Base-by-base conservation (phyloP, 129 eudicot genomes). In the Flaveria linearis region DNA sequence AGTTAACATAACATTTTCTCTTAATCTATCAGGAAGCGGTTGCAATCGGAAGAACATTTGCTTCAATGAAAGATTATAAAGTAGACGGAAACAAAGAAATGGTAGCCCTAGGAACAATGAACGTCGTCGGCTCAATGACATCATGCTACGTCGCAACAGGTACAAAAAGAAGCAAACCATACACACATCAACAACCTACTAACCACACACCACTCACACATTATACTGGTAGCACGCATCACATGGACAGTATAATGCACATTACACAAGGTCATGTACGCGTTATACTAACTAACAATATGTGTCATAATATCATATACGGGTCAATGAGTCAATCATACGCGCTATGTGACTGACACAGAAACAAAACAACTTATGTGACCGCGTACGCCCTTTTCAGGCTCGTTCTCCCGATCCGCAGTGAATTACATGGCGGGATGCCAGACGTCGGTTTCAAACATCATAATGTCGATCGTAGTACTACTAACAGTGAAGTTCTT, bases 81-180 rank as follows among this genome's bases (percentile, higher is more conserved):
- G 80, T 91, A 60, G 89, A 91, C 77, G 97, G 97, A 68, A 91
- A 91, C 87, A 91, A 85, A 79, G 97, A 91, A 83, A 91, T 91
- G 97, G 90, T 91, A 17, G 95, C 97, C 64, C 83, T 91, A 28
- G 97, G 97, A 61, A 75, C 92, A 0, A 91, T 88, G 97, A 91
- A 91, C 63, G 63, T 91, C 12, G 84, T 87, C 7, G 95, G 97
- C 61, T 91, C 97, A 10, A 86, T 91, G 91, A 91, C 97, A 43
- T 91, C 97, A 53, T 91, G 97, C 77, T 91, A 91, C 36, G 90
- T 91, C 3, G 88, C 95, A 26, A 91, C 97, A 73, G 96, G 96
- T 82, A 45, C 61, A 13, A 2, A 33, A 47, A 10, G 12, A 1
- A 43, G 47, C 47, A 43, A 9, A 43, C 47, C 12, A 43, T 8